Evolutionary conservation across 768 basidiomycete species (phyloP), one percentile per base, ranked within the genome.

Genomic region (Galerina marginata): DNA sequence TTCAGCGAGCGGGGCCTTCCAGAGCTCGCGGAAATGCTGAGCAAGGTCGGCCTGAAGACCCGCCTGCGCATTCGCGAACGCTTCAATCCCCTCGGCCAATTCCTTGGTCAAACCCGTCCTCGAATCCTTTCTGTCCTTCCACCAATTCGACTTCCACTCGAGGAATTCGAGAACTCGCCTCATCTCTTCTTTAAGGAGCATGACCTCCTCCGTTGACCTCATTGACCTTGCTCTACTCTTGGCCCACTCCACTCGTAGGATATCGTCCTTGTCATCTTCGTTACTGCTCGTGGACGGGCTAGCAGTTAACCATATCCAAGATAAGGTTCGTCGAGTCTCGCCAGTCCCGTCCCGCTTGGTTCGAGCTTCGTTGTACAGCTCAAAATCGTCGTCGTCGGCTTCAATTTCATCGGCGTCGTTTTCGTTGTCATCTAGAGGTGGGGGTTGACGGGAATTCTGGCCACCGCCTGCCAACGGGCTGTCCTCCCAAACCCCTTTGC

Each of bases 131-230:
- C 56, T 36, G 33, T 38, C 47, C 49, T 40, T 16, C 56, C 56
- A 58, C 56, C 56, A 58, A 3, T 15, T 4, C 9, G 48, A n/a
- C 38, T 51, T 57, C 45, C 47, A 49, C 26, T 48, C 36, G 14
- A 57, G 39, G 20, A 40, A 57, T 7, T 26, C 37, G 20, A 58
- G 40, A 6, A 50, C 40, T 29, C 37, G n/a, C 14, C 56, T 33
- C 56, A 58, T 58, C 26, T 58, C 56, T 47, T 58, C 56, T 15
- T 58, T 58, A 1, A 58, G 29, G 5, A 58, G 20, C 49, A 58
- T 42, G 4, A 58, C 56, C 38, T 58, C 56, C 12, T 58, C 56
- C 14, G 47, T 15, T 10, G 33, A 29, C 20, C 46, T 47, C 10
- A 2, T 9, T 2, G 55, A 25, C 16, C 55, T 36, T 1, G 55